phyloP scores from a whole-genome alignment of 106 monocot species.

The Cymbidium sinense region DNA sequence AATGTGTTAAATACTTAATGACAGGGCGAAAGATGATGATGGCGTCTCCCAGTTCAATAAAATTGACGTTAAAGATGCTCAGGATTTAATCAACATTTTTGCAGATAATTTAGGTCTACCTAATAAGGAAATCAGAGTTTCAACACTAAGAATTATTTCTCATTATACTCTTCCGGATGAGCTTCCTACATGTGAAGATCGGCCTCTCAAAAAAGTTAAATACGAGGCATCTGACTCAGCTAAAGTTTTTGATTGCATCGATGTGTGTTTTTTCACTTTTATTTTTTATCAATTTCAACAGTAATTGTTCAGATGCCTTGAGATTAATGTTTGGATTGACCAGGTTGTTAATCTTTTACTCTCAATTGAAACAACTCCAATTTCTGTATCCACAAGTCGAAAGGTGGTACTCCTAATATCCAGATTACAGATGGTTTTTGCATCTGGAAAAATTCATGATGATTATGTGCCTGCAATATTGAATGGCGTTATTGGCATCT shows the following conservation, averaged over 20 bases:
- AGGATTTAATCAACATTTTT: slow-evolving; percentile 30
- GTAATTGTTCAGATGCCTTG: neutral
- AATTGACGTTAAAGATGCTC: slow-evolving; percentile 24
- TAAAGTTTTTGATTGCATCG: slow-evolving; percentile 27
- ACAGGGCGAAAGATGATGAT: slow-evolving; percentile 18
- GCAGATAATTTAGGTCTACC: slow-evolving; percentile 49
- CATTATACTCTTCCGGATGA: slow-evolving; percentile 39
- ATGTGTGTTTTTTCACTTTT: slow-evolving; percentile 38
- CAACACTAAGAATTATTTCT: slow-evolving; percentile 80
- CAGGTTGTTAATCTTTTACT: slow-evolving; percentile 72
- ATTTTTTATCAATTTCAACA: neutral
- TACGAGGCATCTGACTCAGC: slow-evolving; percentile 34
- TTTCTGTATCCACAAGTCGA: slow-evolving; percentile 53
- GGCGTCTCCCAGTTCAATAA: slow-evolving; percentile 11
- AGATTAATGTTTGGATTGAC: slow-evolving; percentile 4
- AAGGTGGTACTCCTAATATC: slow-evolving; percentile 46
- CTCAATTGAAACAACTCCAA: slow-evolving; percentile 52
- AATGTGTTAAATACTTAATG: neutral
- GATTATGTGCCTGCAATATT: slow-evolving; percentile 58
- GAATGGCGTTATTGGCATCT: slow-evolving; percentile 71
- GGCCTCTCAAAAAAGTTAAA: slow-evolving; percentile 57
- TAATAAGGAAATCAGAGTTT: slow-evolving; percentile 61
- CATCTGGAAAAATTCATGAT: slow-evolving; percentile 40
- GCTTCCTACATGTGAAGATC: slow-evolving; percentile 31
- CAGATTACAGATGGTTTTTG: slow-evolving; percentile 54